Percentiles rank a stretch among this genome's conserved stretches.
Evolutionary conservation across 1,139 yeast genomes (phyloP).

Genomic region (Schizosaccharomyces versatilis): DNA sequence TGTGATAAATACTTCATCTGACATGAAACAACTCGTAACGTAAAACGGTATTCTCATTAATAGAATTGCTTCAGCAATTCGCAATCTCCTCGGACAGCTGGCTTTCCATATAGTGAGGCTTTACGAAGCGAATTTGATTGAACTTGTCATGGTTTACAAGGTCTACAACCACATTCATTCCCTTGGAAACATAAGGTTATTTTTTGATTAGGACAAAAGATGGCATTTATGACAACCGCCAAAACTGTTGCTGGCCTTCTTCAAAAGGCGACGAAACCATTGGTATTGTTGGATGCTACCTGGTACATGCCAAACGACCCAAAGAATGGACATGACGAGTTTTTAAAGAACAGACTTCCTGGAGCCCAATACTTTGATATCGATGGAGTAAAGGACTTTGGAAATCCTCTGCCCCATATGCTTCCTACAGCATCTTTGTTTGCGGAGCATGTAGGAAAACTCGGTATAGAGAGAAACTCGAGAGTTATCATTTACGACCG

Average conservation of each 20-base stretch:
- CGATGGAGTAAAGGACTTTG: conserved; percentile 38
- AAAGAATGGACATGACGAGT: conserved; percentile 31
- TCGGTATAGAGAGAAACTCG: conserved; percentile 19
- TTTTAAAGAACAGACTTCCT: conserved; percentile 30
- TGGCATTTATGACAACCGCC: neutral
- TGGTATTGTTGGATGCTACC: conserved; percentile 40
- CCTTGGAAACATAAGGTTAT: neutral
- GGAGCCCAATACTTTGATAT: conserved; percentile 59
- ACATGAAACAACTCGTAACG: no score
- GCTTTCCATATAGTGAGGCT: no score
- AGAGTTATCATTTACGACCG: conserved; percentile 65
- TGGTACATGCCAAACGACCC: conserved; percentile 76
- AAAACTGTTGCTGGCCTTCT: neutral
- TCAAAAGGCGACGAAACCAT: neutral
- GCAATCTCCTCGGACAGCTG: no score
- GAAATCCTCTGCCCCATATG: conserved; percentile 69
- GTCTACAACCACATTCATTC: no score
- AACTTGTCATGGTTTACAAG: no score
- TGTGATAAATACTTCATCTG: no score
- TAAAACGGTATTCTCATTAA: no score
- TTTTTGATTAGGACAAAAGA: neutral
- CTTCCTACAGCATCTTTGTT: conserved; percentile 42
- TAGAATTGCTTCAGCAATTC: no score
- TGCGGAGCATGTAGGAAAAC: conserved; percentile 17
- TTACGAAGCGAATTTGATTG: no score